Evolutionary conservation across 139 green algal genomes (phyloP), one percentile per base, ranked within the genome.

Genomic region (Raphidocelis subcapitata): DNA sequence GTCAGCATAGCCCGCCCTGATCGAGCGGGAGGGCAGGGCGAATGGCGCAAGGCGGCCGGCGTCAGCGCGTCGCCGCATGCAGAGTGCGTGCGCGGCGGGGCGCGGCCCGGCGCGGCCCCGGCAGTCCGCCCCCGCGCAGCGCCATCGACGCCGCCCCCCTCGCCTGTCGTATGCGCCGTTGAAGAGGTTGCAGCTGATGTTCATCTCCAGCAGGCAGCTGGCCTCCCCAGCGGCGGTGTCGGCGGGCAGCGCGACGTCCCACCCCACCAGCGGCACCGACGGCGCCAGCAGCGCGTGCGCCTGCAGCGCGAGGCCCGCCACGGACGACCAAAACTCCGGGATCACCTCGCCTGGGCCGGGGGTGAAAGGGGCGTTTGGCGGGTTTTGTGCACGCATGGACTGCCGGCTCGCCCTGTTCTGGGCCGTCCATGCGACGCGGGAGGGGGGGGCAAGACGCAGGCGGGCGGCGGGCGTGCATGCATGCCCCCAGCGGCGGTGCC

Each of bases 171-270:
- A 79, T 21, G 56, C 28, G 3, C 65, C 73, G 26, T 73, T 69
- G 70, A 82, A 82, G 36, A 79, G 57, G 65, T 82, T 82, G 70
- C 64, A 75, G n/a, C 31, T 64, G 32, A 82, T 61, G 71, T 82
- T 82, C 0, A 75, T 31, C 55, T 82, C 77, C 28, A 82, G 57
- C 35, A 82, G 41, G 64, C 33, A 79, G 4, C 46, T 64, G n/a
- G 33, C 70, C 36, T 66, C 54, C 68, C 55, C 20, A 31, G 20
- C 3, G 3, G 37, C 18, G 36, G n/a, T n/a, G n/a, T 65, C 68
- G 26, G 62, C 46, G 18, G 76, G 74, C 20, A 82, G 28, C 37
- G 77, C 77, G 12, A 82, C 70, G 35, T 82, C 77, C 77, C 77
- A 82, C 32, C 77, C 77, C 3, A 79, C 47, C 28, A 82, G 49